Percentiles rank a stretch among this genome's conserved stretches.
Evolutionary conservation across 1,284 basidiomycete species (phyloP).

Genomic region (Stygiomarasmius scandens): DNA sequence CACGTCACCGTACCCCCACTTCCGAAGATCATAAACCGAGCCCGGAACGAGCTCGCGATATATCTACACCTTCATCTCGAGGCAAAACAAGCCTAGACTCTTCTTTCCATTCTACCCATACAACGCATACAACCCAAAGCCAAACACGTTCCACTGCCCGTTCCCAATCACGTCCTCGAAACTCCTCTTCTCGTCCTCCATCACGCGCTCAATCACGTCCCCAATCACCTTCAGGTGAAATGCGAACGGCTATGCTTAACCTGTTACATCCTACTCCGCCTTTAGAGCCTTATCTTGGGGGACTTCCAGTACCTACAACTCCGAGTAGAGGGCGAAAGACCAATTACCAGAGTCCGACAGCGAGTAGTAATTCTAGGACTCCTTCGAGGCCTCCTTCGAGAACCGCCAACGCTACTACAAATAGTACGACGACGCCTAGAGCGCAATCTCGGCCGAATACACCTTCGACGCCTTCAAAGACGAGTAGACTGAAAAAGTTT

Average conservation of each 20-base stretch:
- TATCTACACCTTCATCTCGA: no score
- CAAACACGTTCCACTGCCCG: background rate
- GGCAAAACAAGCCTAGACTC: background rate
- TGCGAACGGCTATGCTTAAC: background rate
- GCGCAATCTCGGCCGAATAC: slow-evolving; percentile 2
- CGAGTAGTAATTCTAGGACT: background rate
- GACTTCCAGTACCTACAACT: background rate
- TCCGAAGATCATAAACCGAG: background rate
- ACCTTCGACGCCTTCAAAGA: background rate
- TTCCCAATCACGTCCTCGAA: background rate
- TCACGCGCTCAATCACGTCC: background rate
- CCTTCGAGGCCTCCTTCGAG: background rate
- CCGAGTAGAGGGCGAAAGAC: background rate
- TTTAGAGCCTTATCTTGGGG: background rate
- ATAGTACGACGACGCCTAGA: no score
- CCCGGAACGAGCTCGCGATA: background rate
- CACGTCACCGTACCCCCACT: no score
- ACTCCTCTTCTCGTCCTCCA: background rate
- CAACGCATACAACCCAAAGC: no score
- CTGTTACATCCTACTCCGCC: background rate
- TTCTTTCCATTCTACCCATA: no score
- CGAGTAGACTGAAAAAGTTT: slow-evolving; percentile 4
- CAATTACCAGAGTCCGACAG: background rate
- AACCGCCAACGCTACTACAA: no score
- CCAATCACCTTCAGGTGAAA: background rate